Conservation (phyloP, 1,139 yeast genomes). For the Pneumocystis canis region DNA sequence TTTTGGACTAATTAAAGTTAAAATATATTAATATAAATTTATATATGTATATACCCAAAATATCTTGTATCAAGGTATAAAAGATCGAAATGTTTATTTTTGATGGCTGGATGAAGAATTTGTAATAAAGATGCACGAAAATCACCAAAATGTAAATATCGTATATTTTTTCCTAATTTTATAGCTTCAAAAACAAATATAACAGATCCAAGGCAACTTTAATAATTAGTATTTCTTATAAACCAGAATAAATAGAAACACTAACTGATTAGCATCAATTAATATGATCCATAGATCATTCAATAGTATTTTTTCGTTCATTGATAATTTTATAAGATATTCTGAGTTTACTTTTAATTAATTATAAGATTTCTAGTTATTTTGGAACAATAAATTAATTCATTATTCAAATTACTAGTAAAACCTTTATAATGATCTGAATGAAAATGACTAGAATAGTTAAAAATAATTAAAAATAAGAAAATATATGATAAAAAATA, state of each 20-base stretch:
- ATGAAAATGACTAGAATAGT: conserved; percentile 64
- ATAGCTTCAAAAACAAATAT: conserved; percentile 54
- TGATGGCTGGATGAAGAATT: conserved; percentile 14
- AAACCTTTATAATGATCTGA: conserved; percentile 88
- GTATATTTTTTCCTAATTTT: conserved; percentile 22
- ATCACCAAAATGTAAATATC: conserved; percentile 72
- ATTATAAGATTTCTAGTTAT: conserved; percentile 48
- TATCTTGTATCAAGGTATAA: conserved; percentile 83
- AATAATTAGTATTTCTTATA: neutral
- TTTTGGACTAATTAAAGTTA: conserved; percentile 29
- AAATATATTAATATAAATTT: neutral
- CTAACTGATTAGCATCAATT: conserved; percentile 63
- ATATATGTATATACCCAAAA: conserved; percentile 28
- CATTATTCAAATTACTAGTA: conserved; percentile 57
- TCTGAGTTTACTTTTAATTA: conserved; percentile 41
- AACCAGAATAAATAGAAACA: neutral
- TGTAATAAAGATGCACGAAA: conserved; percentile 47
- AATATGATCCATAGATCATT: conserved; percentile 45
- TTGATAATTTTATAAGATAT: conserved; percentile 35
- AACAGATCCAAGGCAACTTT: conserved; percentile 75
- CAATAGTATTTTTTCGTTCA: conserved; percentile 28
- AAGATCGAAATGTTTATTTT: conserved; percentile 33
- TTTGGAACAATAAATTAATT: conserved; percentile 53
- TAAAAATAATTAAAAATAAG: conserved; percentile 38
- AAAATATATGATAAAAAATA: conserved; percentile 21